These are phyloP conservation scores for Colletotrichum sp. DNA, from an alignment of 2,329 filamentous ascomycete genomes.

Conservation along the genomic window DNA sequence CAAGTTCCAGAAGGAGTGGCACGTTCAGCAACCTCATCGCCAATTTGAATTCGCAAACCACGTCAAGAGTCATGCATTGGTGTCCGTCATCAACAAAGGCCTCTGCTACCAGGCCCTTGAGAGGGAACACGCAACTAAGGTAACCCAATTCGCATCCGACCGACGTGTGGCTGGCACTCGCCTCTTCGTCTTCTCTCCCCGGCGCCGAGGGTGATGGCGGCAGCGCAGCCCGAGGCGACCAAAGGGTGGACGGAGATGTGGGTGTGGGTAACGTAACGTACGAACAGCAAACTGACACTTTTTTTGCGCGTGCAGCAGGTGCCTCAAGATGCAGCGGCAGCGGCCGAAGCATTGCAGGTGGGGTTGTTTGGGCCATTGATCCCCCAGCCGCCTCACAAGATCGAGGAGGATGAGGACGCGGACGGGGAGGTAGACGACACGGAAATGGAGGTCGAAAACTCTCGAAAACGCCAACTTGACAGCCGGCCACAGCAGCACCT, in stretches of 20 bases:
- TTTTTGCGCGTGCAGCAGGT: slow-evolving; percentile 43
- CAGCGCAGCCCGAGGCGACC: not conserved
- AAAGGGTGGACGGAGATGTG: slow-evolving; percentile 21
- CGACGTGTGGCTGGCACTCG: not conserved
- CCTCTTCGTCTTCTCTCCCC: slow-evolving; percentile 12
- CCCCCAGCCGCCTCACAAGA: slow-evolving; percentile 46
- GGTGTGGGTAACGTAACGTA: slow-evolving; percentile 5
- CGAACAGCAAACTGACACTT: slow-evolving; percentile 40
- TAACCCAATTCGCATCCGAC: slow-evolving; percentile 35
- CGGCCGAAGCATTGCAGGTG: slow-evolving; percentile 50
- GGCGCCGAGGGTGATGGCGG: slow-evolving; percentile 17
- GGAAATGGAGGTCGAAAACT: slow-evolving; percentile 45
- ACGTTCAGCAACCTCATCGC: slow-evolving; percentile 65
- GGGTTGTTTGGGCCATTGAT: slow-evolving; percentile 64
- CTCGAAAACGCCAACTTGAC: slow-evolving; percentile 57
- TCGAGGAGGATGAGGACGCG: slow-evolving; percentile 38
- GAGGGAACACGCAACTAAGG: slow-evolving; percentile 57
- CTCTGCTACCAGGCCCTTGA: slow-evolving; percentile 66
- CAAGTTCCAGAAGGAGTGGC: slow-evolving; percentile 74
- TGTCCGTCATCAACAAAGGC: slow-evolving; percentile 67
- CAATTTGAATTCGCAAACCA: slow-evolving; percentile 68
- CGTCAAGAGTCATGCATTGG: slow-evolving; percentile 68
- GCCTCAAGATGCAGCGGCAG: slow-evolving; percentile 51
- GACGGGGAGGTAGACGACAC: slow-evolving; percentile 41
- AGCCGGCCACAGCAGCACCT: slow-evolving; percentile 47